Conservation (phyloP, 306 rosid genomes). For the Luffa aegyptiaca region DNA sequence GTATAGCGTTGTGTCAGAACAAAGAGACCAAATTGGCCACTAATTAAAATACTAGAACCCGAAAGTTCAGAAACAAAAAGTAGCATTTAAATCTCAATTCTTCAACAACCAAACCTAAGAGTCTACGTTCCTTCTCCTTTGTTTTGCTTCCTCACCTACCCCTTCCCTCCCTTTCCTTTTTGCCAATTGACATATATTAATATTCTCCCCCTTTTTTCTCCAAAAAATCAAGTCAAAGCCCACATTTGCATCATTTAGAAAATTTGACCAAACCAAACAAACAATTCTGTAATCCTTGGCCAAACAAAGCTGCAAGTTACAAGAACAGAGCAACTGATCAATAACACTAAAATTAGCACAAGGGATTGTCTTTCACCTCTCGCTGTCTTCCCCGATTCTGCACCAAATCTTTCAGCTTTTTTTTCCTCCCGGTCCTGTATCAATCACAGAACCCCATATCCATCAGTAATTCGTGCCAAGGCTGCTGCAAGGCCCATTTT, state of each 20-base stretch:
- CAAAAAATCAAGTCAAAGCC: not conserved
- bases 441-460: not conserved
- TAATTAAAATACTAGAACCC: too few relatives aligned
- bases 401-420: not conserved
- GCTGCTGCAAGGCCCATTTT: not conserved
- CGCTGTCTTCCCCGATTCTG: not conserved
- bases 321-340: not conserved
- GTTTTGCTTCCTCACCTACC: not conserved
- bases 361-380: not conserved
- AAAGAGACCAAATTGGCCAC: too few relatives aligned
- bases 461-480: not conserved
- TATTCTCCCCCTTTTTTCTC: not conserved
- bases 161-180: not conserved
- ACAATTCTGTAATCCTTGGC: not conserved
- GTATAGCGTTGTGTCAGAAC: not conserved
- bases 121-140: not conserved
- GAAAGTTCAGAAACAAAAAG: too few relatives aligned
- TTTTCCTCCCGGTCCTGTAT: not conserved
- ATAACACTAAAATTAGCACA: not conserved
- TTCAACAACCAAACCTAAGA: not conserved
- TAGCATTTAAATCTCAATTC: not conserved
- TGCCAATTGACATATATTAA: not conserved
- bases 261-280: not conserved
- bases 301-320: not conserved
- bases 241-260: not conserved